phyloP scores from a whole-genome alignment of 352 stramenopile species.

The Sclerospora graminicola region DNA sequence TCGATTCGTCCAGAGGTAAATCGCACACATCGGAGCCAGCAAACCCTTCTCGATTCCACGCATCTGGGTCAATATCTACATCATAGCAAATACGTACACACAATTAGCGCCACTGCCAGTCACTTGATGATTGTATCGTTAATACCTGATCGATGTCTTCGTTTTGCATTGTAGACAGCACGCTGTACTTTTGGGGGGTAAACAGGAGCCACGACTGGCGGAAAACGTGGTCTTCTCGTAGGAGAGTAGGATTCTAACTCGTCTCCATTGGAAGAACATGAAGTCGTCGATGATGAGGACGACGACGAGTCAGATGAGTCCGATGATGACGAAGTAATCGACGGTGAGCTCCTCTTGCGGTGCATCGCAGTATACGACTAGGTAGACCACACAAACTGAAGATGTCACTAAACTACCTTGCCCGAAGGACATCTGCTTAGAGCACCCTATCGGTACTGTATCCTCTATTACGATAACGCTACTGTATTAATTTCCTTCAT shows the following conservation, averaged over 20 bases:
- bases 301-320: slow-evolving; percentile 22
- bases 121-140: no score
- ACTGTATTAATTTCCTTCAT: not conserved
- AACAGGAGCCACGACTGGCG: slow-evolving; percentile 30
- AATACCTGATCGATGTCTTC: slow-evolving; percentile 61
- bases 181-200: slow-evolving; percentile 39
- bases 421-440: not conserved
- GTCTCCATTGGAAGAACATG: slow-evolving; percentile 30
- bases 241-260: not conserved
- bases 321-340: slow-evolving; percentile 32
- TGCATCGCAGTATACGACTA: slow-evolving; percentile 7
- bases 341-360: slow-evolving; percentile 31
- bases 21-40: slow-evolving; percentile 73
- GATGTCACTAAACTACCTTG: slow-evolving; percentile 1
- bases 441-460: not conserved
- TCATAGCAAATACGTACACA: not conserved
- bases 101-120: not conserved
- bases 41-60: slow-evolving; percentile 72
- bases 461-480: not conserved
- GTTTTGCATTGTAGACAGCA: slow-evolving; percentile 48
- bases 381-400: slow-evolving; percentile 14
- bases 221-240: slow-evolving; percentile 29
- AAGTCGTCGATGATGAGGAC: slow-evolving; percentile 27
- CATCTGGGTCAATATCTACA: slow-evolving; percentile 54
- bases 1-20: slow-evolving; percentile 54